A percentile compares a stretch with the other conserved stretches of the same genome.
phyloP scores from a whole-genome alignment of 148 eudicot species.

The Vaccinium corymbosum region DNA sequence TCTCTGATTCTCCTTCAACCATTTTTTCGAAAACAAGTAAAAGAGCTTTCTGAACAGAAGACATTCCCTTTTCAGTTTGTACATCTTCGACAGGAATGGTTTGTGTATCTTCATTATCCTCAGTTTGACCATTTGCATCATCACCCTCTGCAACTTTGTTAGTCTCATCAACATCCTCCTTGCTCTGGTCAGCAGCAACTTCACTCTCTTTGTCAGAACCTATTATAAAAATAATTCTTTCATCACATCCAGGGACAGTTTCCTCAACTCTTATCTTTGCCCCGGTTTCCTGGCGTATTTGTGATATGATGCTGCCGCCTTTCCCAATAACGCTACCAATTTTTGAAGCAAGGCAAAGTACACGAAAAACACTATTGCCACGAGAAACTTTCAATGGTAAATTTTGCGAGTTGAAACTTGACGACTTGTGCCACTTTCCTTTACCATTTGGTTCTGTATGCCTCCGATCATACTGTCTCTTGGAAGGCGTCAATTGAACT shows the following conservation, averaged over 20 bases:
- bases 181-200: constrained; percentile 31
- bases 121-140: constrained; percentile 28
- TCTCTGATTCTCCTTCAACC: constrained; percentile 49
- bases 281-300: constrained; percentile 70
- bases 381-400: constrained; percentile 31
- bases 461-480: constrained; percentile 52
- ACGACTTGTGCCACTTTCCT: constrained; percentile 53
- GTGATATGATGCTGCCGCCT: constrained; percentile 49
- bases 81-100: constrained; percentile 37
- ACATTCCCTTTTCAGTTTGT: constrained; percentile 40
- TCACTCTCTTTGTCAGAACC: constrained; percentile 54
- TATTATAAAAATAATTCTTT: constrained; percentile 57
- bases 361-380: constrained; percentile 47
- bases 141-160: constrained; percentile 36
- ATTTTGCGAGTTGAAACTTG: constrained; percentile 32
- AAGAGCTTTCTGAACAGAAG: constrained; percentile 69
- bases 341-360: constrained; percentile 63
- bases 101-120: constrained; percentile 36
- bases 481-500: constrained; percentile 61
- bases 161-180: constrained; percentile 35
- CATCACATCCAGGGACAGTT: constrained; percentile 61
- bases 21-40: constrained; percentile 61
- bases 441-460: constrained; percentile 47
- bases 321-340: constrained; percentile 56
- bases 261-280: constrained; percentile 74